Conservation (phyloP, 805 yeast species). For the Wickerhamomyces silvicola region DNA sequence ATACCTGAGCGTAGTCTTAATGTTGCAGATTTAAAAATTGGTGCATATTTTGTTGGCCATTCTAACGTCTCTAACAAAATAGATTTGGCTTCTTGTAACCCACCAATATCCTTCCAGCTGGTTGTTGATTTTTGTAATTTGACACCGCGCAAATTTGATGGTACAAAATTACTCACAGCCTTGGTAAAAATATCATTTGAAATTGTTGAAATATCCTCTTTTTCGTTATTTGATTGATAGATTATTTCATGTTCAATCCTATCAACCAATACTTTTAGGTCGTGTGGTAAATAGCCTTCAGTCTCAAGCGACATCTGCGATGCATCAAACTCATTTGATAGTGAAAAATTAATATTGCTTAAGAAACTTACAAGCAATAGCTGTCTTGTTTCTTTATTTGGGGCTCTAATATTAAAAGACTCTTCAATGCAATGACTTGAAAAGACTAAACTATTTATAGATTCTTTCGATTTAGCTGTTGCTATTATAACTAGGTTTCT, state of each 20-base stretch:
- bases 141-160: constrained; percentile 81
- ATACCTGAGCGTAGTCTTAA: constrained; percentile 85
- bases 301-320: constrained; percentile 60
- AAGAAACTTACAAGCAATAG: constrained; percentile 31
- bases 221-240: constrained; percentile 10
- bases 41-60: constrained; percentile 96
- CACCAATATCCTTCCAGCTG: constrained; percentile 88
- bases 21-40: constrained; percentile 87
- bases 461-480: constrained; percentile 57
- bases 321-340: constrained; percentile 37
- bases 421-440: constrained; percentile 69
- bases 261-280: constrained; percentile 64
- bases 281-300: constrained; percentile 87
- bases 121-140: constrained; percentile 70
- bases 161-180: constrained; percentile 65
- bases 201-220: constrained; percentile 6
- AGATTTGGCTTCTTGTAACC: constrained; percentile 67
- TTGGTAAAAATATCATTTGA: constrained; percentile 38
- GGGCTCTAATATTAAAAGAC: constrained; percentile 54
- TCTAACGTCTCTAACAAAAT: constrained; percentile 82
- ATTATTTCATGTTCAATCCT: constrained; percentile 51
- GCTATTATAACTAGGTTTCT: constrained; percentile 53
- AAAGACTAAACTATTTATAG: constrained; percentile 52
- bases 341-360: constrained; percentile 19
- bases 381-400: constrained; percentile 56